Evolutionary conservation across 2,329 filamentous ascomycete genomes (phyloP), one percentile per base, ranked within the genome.

Genomic region (Hypoxylon sp.): DNA sequence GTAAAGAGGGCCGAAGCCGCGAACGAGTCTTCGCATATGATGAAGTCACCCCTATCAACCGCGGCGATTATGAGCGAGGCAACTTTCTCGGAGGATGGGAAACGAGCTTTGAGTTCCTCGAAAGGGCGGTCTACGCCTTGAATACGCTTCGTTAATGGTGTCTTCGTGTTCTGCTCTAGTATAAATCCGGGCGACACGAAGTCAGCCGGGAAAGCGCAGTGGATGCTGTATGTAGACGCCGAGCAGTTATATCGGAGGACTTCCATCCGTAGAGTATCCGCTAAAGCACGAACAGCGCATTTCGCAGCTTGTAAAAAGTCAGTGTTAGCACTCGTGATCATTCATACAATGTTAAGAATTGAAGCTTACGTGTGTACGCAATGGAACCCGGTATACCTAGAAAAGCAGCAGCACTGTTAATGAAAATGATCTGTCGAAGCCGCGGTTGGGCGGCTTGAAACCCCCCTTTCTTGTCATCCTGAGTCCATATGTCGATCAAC

Each of bases 211-310:
- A 77, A 77, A 10, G 71, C 71, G 44, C 72, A 75, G 31, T 76
- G 76, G 5, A 75, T 66, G 11, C 50, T 72, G 59, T 77, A 78
- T 0, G 61, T 72, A 17, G 71, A 74, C 9, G 37, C 60, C 2
- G 67, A 52, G 22, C 60, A 55, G 11, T 63, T 69, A 59, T 75
- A 73, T 6, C 74, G 67, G 6, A 73, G 50, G 8, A 67, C 72
- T 62, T 74, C 74, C 63, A 75, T 71, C n/a, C 75, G 59, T 26
- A 78, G 61, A 1, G 75, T 77, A 52, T 77, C 75, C 14, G 76
- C 74, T 4, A 78, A 58, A 1, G 71, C 73, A 39, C 68, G 73
- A 6, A 67, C 63, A 17, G 71, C 72, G 39, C 47, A 47, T 55
- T 74, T 74, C n/a, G 72, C 66, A 29, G 73, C 72, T 74, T 11